Evolutionary conservation across 441 rosid genomes (phyloP).

Genomic region (Flueggea neowawraea): DNA sequence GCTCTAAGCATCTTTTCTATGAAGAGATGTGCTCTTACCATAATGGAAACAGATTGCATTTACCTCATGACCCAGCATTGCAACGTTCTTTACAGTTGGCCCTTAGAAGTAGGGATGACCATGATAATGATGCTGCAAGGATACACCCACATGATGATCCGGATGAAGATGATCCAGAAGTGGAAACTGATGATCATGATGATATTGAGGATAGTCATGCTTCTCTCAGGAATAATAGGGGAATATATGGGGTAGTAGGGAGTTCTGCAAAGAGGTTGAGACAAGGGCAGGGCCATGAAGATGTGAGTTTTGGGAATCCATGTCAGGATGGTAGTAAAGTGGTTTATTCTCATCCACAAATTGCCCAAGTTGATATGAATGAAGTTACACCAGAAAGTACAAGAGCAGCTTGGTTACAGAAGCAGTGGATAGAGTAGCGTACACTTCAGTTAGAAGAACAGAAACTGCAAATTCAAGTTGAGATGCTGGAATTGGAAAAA

Average conservation of each 20-base stretch:
- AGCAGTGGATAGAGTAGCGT: constrained; percentile 68
- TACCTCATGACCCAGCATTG: constrained; percentile 83
- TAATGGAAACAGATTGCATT: constrained; percentile 77
- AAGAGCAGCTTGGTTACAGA: constrained; percentile 49
- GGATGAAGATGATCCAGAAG: constrained; percentile 75
- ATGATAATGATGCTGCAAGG: constrained; percentile 56
- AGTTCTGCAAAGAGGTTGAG: constrained; percentile 58
- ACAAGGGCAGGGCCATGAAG: constrained; percentile 49
- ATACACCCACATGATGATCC: constrained; percentile 54
- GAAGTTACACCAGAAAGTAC: constrained; percentile 44
- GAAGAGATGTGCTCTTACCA: constrained; percentile 99
- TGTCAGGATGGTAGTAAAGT: constrained; percentile 43
- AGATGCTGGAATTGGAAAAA: constrained; percentile 77
- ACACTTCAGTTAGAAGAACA: constrained; percentile 72
- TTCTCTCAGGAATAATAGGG: constrained; percentile 43
- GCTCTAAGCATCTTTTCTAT: constrained; percentile 87
- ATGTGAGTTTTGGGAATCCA: constrained; percentile 39
- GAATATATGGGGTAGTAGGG: constrained; percentile 24
- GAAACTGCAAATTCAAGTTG: constrained; percentile 67
- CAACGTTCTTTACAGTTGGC: constrained; percentile 78
- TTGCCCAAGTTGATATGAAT: constrained; percentile 45
- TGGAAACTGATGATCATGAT: constrained; percentile 72
- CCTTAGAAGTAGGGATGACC: constrained; percentile 72
- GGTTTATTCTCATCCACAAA: constrained; percentile 30
- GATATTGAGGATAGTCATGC: constrained; percentile 56